Base-by-base conservation (phyloP, 2,329 filamentous ascomycete species). In the Colletotrichum plurivorum region DNA sequence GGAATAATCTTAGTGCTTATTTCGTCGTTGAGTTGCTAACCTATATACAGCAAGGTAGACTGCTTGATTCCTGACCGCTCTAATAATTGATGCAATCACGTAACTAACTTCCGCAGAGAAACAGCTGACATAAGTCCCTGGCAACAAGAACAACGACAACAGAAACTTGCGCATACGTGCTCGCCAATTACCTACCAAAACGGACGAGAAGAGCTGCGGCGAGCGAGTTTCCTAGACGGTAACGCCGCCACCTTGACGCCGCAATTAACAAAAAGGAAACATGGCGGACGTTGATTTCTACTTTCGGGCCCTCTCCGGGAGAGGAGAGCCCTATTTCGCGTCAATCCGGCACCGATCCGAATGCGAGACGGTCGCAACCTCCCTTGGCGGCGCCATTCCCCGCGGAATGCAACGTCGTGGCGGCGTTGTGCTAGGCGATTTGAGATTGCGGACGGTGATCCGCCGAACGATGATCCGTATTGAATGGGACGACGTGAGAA, bases 371-470 rank as follows among this genome's bases (percentile, higher is more conserved):
- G 65, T n/a, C 31, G 54, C n/a, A 20, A 31, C 12, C 43, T 39
- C 4, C 1, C 63, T 67, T 67, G 64, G 64, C 59, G 12, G 3
- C 22, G 13, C 39, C 31, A 36, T 51, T 27, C 52, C 52, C 45
- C 58, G 51, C 57, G 51, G 16, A n/a, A 39, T 25, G 10, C 25
- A 18, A 16, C 3, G 45, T 52, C 39, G 25, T n/a, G 5, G 13
- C 25, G 16, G 12, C 3, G 45, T 52, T 25, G 25, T 15, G 5
- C 54, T 64, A 48, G 10, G 7, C 48, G 12, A 48, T 64, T 58
- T 3, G n/a, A 57, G 54, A 46, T 13, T 39, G 27, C 65, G 65
- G 65, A 68, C 53, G 53, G 36, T 51, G 49, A 54, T 25, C 65
- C 41, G 1, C 65, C 65, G 65, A 63, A 22, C 0, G 3, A n/a